Conservation (phyloP, 1,284 basidiomycete genomes). For the Phellopilus nigrolimitatus region DNA sequence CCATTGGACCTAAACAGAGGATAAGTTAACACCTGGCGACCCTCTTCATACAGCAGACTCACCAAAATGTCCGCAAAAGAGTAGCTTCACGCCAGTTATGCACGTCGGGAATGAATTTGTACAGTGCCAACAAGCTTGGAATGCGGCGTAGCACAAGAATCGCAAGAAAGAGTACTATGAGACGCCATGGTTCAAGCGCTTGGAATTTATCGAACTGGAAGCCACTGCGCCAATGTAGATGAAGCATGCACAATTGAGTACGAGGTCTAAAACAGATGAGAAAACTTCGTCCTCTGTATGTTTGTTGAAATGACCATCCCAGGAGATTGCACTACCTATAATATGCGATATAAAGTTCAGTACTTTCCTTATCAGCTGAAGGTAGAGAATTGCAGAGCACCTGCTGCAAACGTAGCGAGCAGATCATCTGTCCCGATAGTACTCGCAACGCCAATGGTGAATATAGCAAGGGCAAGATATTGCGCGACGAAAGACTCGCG, state of each 20-base stretch:
- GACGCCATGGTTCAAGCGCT: constrained; percentile 66
- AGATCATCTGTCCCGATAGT: constrained; percentile 84
- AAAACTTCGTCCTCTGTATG: constrained; percentile 85
- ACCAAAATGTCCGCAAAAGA: constrained; percentile 89
- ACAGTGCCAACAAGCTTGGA: constrained; percentile 68
- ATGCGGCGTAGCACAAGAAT: constrained; percentile 74
- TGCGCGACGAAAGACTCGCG: constrained; percentile 90
- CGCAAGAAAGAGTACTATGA: constrained; percentile 60
- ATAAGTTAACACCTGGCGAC: background rate
- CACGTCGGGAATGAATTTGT: constrained; percentile 84
- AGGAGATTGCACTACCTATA: constrained; percentile 82
- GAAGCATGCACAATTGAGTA: constrained; percentile 84
- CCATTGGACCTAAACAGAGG: constrained; percentile 39
- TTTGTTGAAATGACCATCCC: constrained; percentile 89
- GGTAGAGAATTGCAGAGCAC: no score
- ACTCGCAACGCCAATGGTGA: constrained; percentile 75
- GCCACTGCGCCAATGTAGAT: constrained; percentile 89
- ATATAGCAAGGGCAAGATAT: constrained; percentile 79
- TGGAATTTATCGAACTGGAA: constrained; percentile 75
- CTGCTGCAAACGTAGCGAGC: constrained; percentile 89
- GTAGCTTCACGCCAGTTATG: constrained; percentile 69
- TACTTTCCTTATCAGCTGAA: constrained; percentile 20
- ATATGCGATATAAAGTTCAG: background rate
- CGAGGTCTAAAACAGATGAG: constrained; percentile 82
- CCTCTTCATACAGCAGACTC: constrained; percentile 12